Percentiles rank a stretch among this genome's conserved stretches.
These are phyloP conservation scores for Fusarium pseudocircinatum DNA, from an alignment of 2,329 filamentous ascomycete species.

Conservation along the genomic window DNA sequence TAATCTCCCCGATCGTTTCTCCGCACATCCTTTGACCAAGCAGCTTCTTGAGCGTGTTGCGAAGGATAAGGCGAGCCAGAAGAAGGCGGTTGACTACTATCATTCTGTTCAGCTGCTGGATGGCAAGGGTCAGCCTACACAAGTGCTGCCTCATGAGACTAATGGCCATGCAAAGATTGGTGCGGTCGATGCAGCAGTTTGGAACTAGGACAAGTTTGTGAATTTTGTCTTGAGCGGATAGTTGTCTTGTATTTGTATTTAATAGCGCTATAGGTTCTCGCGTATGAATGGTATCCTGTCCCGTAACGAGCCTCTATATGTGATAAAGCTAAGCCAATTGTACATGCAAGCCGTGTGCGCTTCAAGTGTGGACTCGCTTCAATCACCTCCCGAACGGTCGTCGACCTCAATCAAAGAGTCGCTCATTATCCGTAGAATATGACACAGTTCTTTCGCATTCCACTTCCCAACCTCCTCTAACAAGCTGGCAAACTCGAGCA, in stretches of 20 bases:
- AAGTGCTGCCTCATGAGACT: background rate
- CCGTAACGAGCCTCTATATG: rapidly evolving
- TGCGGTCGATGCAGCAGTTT: background rate
- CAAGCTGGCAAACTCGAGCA: conserved; percentile 3
- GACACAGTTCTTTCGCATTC: conserved; percentile 3
- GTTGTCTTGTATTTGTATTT: background rate
- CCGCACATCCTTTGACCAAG: background rate
- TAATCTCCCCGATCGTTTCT: conserved; percentile 9
- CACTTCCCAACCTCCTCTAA: conserved; percentile 18
- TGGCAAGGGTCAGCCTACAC: background rate
- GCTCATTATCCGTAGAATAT: conserved; percentile 17
- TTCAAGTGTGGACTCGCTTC: rapidly evolving
- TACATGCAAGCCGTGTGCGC: background rate
- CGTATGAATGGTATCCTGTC: background rate
- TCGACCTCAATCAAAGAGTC: conserved; percentile 2
- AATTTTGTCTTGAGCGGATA: background rate
- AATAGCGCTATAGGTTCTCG: no score
- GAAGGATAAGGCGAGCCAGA: background rate
- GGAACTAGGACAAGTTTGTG: rapidly evolving
- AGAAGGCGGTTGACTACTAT: background rate
- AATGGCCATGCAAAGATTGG: background rate
- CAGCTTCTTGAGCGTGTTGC: background rate
- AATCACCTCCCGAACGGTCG: background rate
- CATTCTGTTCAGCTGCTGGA: background rate
- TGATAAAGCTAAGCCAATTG: rapidly evolving